Base-by-base conservation (phyloP, 495 filamentous ascomycete genomes). In the Immersiella caudata region DNA sequence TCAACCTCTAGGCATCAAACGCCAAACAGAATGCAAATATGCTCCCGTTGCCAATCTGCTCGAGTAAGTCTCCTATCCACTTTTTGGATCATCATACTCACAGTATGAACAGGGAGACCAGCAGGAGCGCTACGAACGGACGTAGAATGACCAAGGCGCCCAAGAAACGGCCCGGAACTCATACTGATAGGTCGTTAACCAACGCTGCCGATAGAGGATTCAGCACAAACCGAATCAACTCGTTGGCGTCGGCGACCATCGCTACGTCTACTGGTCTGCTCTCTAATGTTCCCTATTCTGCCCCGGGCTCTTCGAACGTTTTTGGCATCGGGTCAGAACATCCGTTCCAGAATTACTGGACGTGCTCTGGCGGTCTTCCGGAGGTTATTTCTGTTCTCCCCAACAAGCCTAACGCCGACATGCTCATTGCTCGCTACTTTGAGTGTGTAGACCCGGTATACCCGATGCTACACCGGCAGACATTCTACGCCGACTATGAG, bases 321-420 rank as follows among this genome's bases (percentile, higher is more conserved):
- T 92, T 91, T 74, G 89, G 87, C n/a, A 82, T 87, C 60, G 84
- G 85, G 20, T 83, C 83, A 6, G 87, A 88, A 75, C 87, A 91
- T 62, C 86, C 87, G 2, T 91, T 90, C 69, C 85, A 87, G 69
- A 92, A 92, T 73, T 92, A 92, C 75, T 92, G 90, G 90, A 92
- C 90, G 7, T 89, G 86, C 69, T 82, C 86, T 58, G 90, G 90
- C 25, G 90, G 90, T 0, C 76, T 92, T 22, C 80, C 87, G 11
- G 90, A 92, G 73, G 90, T 91, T 5, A 84, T 92, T 51, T 84
- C 82, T 7, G 88, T 92, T 11, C 78, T 92, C 16, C 90, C 90
- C 0, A 86, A 85, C 58, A 91, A 90, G 75, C 72, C 87, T 7
- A 89, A 92, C 74, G 87, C 89, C 36, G 90, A 92, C 71, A 88